Evolutionary conservation across 2,329 filamentous ascomycete species (phyloP).

Genomic region (Elsinoe batatas): DNA sequence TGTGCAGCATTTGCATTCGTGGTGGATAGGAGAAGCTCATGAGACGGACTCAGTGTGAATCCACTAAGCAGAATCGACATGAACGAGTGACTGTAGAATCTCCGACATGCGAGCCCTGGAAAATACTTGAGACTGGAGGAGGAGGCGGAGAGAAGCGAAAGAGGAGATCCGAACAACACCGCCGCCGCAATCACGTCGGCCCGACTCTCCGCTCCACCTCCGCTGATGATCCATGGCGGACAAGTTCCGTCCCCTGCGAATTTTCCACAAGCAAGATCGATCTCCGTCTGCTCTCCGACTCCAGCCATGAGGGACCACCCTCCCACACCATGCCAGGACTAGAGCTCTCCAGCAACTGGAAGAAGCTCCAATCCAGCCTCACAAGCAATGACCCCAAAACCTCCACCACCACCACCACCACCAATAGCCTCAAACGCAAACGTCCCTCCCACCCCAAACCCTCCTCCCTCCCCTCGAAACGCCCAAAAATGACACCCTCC

Average conservation of each 20-base stretch:
- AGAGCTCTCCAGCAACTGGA: slow-evolving; percentile 57
- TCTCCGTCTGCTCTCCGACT: neutral
- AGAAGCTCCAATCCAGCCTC: slow-evolving; percentile 57
- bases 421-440: slow-evolving; percentile 28
- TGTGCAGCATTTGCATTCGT: too few relatives aligned
- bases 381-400: slow-evolving; percentile 20
- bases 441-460: slow-evolving; percentile 17
- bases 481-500: slow-evolving; percentile 45
- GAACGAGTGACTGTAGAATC: neutral
- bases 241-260: neutral
- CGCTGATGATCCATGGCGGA: neutral
- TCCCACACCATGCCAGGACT: slow-evolving; percentile 25
- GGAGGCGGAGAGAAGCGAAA: neutral
- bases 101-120: neutral
- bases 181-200: neutral
- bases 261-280: neutral
- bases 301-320: neutral
- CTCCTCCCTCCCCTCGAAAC: slow-evolving; percentile 13
- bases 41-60: too few relatives aligned
- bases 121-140: neutral
- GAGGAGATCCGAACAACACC: neutral
- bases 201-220: neutral
- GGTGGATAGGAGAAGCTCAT: too few relatives aligned
- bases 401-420: slow-evolving; percentile 8
- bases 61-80: too few relatives aligned